phyloP scores from a whole-genome alignment of 129 eudicot species.

The Saposhnikovia divaricata region DNA sequence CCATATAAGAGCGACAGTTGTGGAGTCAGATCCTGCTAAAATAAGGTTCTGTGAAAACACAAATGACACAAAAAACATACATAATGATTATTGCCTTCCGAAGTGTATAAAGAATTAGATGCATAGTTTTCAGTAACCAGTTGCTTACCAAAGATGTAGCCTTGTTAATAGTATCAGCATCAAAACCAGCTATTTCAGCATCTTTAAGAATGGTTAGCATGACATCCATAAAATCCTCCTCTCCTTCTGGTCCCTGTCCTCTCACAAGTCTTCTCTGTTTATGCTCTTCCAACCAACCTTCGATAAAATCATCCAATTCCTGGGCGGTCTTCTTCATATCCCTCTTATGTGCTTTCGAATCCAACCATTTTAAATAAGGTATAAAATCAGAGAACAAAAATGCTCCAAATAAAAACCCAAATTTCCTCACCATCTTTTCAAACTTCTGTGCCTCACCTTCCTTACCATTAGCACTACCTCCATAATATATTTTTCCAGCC shows the following conservation, averaged over 20 bases:
- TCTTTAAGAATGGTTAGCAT: slow-evolving; percentile 2
- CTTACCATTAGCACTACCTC: background rate
- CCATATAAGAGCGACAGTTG: slow-evolving; percentile 17
- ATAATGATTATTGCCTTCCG: background rate
- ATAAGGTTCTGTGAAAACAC: slow-evolving; percentile 2
- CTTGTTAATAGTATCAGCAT: slow-evolving; percentile 2
- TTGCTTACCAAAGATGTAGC: slow-evolving; percentile 7
- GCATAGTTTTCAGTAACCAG: background rate
- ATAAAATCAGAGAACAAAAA: slow-evolving; percentile 12
- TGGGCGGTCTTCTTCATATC: slow-evolving; percentile 13
- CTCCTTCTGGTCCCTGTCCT: background rate
- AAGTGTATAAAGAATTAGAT: background rate
- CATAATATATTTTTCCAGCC: slow-evolving; percentile 12
- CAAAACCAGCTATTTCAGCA: background rate
- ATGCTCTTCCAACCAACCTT: slow-evolving; percentile 20
- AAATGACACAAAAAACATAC: background rate
- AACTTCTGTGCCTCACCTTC: background rate
- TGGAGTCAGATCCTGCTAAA: slow-evolving; percentile 16
- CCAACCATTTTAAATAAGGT: slow-evolving; percentile 18
- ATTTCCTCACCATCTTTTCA: background rate
- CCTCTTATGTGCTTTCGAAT: slow-evolving; percentile 9
- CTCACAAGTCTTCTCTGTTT: background rate
- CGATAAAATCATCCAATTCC: slow-evolving; percentile 8
- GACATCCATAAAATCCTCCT: slow-evolving; percentile 13
- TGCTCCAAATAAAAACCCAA: slow-evolving; percentile 1